phyloP scores from a whole-genome alignment of 805 yeast species.

The Kluyveromyces starmeri region DNA sequence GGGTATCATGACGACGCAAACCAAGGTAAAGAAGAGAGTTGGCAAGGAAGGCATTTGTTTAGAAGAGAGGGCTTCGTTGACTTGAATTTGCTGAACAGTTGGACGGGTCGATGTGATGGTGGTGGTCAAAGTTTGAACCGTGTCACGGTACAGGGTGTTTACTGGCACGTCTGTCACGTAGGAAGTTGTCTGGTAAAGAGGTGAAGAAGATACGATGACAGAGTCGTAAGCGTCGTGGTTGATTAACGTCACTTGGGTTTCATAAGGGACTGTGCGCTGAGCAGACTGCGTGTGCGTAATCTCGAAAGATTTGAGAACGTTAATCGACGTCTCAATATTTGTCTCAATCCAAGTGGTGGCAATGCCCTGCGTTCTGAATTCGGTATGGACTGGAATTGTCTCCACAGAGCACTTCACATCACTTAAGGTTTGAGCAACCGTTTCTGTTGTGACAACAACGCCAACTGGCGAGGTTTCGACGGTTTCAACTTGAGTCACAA shows the following conservation, averaged over 20 bases:
- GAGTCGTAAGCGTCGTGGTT: not conserved
- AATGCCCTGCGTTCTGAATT: not conserved
- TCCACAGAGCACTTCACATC: not conserved
- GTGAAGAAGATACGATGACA: not conserved
- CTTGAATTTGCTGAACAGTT: not conserved
- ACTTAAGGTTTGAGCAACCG: not conserved
- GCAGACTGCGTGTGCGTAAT: not conserved
- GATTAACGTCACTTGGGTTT: not conserved
- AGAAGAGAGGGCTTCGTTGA: not conserved
- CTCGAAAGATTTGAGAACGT: not conserved
- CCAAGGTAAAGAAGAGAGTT: not conserved
- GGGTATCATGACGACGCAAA: not conserved
- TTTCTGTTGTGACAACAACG: not conserved
- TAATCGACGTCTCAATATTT: not conserved
- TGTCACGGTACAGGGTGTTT: not conserved
- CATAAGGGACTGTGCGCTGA: not conserved
- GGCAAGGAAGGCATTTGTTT: too few species aligned
- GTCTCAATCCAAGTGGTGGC: not conserved
- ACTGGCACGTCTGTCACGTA: slow-evolving; percentile 1
- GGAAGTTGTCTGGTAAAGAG: not conserved
- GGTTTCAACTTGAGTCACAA: not conserved
- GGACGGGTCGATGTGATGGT: not conserved
- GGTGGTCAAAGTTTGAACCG: not conserved
- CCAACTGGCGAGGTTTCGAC: not conserved
- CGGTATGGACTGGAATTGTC: not conserved